Evolutionary conservation across 1,139 yeast species (phyloP), one percentile per base, ranked within the genome.

Genomic region (Geotrichum siamense): DNA sequence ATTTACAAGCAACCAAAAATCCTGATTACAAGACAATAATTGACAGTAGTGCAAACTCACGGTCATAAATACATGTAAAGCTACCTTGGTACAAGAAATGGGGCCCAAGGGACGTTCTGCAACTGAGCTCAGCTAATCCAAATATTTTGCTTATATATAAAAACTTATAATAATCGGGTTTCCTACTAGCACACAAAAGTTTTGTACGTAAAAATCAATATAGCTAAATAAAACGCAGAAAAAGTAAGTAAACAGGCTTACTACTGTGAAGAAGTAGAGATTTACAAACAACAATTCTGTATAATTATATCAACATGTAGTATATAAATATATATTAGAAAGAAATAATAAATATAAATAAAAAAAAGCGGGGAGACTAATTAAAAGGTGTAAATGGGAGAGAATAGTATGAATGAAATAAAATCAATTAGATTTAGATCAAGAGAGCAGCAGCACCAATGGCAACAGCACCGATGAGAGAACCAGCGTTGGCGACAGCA

Each of bases 401-500:
- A 23, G 13, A 22, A 39, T 44, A n/a, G n/a, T 38, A 30, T 21
- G 12, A 34, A 20, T 16, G 2, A 25, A 36, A 34, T 16, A 29
- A 22, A 15, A 26, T 41, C 13, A 12, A 42, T 23, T 22, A 36
- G 8, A 30, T 48, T 53, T 55, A 55, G 46, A 54, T 39, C 42
- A 54, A 46, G 49, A 51, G 51, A 36, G 56, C 55, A 42, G 27
- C 40, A 22, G 44, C 47, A 36, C 54, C 57, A 25, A 54, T 39
- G 43, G 57, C 58, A 35, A 54, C 47, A 27, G 45, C 55, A 39
- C 58, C 58, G 34, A 55, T 50, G 23, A 55, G 43, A 45, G 58
- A 57, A 45, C 58, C 58, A 39, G 54, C 49, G 15, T 8, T 15
- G 45, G 52, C 55, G 47, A 44, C 50, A 45, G 49, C 43, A 42